These are phyloP conservation scores for Trifolium pratense DNA, from an alignment of 306 rosid genomes.

Conservation along the genomic window DNA sequence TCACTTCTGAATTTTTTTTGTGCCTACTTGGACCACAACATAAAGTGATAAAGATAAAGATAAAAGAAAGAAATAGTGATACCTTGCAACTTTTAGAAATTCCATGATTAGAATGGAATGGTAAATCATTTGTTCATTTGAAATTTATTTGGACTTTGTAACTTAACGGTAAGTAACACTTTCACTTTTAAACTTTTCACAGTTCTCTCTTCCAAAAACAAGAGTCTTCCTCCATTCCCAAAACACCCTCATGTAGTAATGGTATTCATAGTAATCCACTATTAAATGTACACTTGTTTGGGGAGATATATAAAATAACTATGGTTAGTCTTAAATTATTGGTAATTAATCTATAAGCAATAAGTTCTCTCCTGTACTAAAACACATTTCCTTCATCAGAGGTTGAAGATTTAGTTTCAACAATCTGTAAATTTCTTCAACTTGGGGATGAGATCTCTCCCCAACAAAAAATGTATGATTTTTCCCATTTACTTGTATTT, in stretches of 20 bases:
- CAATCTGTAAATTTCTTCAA: too few relatives aligned
- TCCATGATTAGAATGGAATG: slow-evolving; percentile 40
- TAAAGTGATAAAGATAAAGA: slow-evolving; percentile 28
- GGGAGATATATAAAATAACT: too few relatives aligned
- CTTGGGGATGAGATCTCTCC: too few relatives aligned
- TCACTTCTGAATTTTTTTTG: slow-evolving; percentile 44
- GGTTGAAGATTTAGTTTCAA: too few relatives aligned
- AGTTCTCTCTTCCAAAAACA: slow-evolving; percentile 15
- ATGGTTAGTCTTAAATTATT: too few relatives aligned
- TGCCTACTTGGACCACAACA: slow-evolving; percentile 45
- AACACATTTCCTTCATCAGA: too few relatives aligned
- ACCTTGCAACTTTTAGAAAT: slow-evolving; percentile 42
- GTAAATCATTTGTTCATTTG: slow-evolving; percentile 43
- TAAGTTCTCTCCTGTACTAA: too few relatives aligned
- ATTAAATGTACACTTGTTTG: too few relatives aligned
- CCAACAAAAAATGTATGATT: too few relatives aligned
- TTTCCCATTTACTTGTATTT: too few relatives aligned
- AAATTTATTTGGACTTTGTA: slow-evolving; percentile 41
- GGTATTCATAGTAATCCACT: slow-evolving; percentile 21
- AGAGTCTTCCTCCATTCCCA: slow-evolving; percentile 19
- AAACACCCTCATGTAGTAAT: slow-evolving; percentile 21
- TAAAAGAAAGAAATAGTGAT: slow-evolving; percentile 36
- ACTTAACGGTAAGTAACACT: slow-evolving; percentile 36
- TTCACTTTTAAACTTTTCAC: slow-evolving; percentile 33
- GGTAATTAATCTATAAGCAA: too few relatives aligned